These are phyloP conservation scores for Talaromyces liani DNA, from an alignment of 495 filamentous ascomycete species.

Conservation along the genomic window DNA sequence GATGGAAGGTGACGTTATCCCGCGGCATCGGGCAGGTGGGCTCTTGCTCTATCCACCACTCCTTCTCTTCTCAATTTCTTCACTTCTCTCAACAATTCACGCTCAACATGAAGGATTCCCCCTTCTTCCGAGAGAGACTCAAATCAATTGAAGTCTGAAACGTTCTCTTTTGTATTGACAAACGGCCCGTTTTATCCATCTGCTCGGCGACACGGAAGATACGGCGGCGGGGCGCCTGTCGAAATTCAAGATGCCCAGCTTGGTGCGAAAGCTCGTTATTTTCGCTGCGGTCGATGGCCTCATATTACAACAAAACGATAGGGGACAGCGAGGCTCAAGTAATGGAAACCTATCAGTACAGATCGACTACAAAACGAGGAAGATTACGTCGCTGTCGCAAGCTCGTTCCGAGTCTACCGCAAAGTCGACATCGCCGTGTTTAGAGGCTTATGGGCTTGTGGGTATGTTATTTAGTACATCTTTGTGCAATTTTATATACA, in stretches of 20 bases:
- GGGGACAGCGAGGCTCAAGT: slow-evolving; percentile 36
- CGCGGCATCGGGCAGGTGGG: not conserved
- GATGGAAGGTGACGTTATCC: not conserved
- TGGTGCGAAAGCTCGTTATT: slow-evolving; percentile 72
- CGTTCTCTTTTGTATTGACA: not conserved
- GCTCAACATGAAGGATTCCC: not conserved
- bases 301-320: slow-evolving; percentile 63
- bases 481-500: not conserved
- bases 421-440: slow-evolving; percentile 23
- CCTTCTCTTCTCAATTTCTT: not conserved
- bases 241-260: slow-evolving; percentile 51
- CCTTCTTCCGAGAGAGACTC: not conserved
- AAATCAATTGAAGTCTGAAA: not conserved
- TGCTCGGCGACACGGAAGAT: not conserved
- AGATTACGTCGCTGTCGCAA: slow-evolving; percentile 38
- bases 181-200: not conserved
- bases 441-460: slow-evolving; percentile 81
- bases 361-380: slow-evolving; percentile 68
- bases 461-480: slow-evolving; percentile 45
- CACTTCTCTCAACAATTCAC: not conserved
- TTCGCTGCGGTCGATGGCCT: slow-evolving; percentile 83
- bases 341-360: slow-evolving; percentile 45
- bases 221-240: not conserved
- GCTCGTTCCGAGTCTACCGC: slow-evolving; percentile 28
- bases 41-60: not conserved